A percentile compares a stretch with the other conserved stretches of the same genome.
phyloP scores from a whole-genome alignment of 2,329 filamentous ascomycete genomes.

The Scedosporium aurantiacum region DNA sequence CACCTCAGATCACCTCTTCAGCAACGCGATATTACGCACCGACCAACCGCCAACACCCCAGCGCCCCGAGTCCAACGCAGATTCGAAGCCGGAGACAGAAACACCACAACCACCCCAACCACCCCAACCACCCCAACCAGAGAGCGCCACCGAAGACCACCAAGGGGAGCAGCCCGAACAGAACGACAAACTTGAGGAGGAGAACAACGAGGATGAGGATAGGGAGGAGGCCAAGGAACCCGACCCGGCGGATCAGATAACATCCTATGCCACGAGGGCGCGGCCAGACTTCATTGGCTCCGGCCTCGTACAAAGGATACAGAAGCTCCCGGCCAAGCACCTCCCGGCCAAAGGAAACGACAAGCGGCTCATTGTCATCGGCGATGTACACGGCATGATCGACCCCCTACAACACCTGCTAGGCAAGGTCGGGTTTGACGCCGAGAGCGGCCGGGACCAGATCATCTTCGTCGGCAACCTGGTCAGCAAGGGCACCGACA shows the following conservation, averaged over 20 bases:
- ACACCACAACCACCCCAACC: too few species aligned
- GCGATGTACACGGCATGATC: slow-evolving; percentile 87
- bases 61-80: not conserved
- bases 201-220: not conserved
- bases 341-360: slow-evolving; percentile 24
- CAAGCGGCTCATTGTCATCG: slow-evolving; percentile 66
- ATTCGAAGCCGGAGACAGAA: not conserved
- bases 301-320: slow-evolving; percentile 17
- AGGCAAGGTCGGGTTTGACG: slow-evolving; percentile 51
- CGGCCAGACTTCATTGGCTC: slow-evolving; percentile 24
- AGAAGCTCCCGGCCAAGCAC: slow-evolving; percentile 18
- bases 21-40: slow-evolving; percentile 3
- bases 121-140: not conserved
- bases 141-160: not conserved
- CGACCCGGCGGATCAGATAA: slow-evolving; percentile 20
- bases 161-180: not conserved
- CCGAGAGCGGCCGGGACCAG: slow-evolving; percentile 42
- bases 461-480: slow-evolving; percentile 69
- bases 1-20: slow-evolving; percentile 9
- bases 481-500: slow-evolving; percentile 80
- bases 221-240: not conserved
- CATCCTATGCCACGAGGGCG: slow-evolving; percentile 28
- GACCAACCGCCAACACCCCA: slow-evolving; percentile 4
- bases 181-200: not conserved
- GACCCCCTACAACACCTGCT: slow-evolving; percentile 56